Evolutionary conservation across 2,329 filamentous ascomycete species (phyloP).

Genomic region (Tolypocladium sp.): DNA sequence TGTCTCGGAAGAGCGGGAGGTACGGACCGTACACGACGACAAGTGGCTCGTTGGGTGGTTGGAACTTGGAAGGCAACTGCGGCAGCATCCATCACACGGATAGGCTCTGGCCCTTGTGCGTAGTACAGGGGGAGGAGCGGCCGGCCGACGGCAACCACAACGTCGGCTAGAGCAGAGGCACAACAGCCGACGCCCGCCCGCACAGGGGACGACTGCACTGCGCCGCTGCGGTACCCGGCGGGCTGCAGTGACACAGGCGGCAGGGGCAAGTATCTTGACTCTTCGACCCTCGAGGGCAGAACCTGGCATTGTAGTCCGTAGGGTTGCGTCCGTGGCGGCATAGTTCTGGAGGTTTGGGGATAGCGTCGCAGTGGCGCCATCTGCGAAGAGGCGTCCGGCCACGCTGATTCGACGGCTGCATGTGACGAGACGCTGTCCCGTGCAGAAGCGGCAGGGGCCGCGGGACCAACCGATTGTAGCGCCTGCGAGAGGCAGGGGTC

Average conservation of each 20-base stretch:
- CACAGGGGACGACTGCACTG: neutral
- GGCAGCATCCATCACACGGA: neutral
- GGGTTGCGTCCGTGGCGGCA: slow-evolving; percentile 4
- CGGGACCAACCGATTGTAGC: slow-evolving; percentile 37
- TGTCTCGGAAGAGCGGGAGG: neutral
- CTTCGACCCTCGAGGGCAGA: neutral
- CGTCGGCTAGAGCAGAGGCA: neutral
- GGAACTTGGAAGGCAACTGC: neutral
- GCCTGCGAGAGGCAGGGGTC: slow-evolving; percentile 18
- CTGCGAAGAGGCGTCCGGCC: neutral
- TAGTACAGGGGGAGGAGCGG: neutral
- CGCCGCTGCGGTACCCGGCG: neutral
- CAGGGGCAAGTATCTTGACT: neutral
- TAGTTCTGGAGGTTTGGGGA: neutral
- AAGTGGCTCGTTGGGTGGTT: neutral
- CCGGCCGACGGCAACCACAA: neutral
- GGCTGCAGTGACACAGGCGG: neutral
- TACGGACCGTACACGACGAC: neutral
- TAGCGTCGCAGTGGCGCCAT: slow-evolving; percentile 1
- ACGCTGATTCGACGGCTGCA: slow-evolving; percentile 8
- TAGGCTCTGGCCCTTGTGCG: neutral
- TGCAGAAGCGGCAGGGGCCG: slow-evolving; percentile 35
- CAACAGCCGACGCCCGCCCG: neutral
- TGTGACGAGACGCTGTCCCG: slow-evolving; percentile 35
- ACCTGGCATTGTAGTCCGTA: neutral